Conservation (phyloP, 345 rosid genomes). For the Lumnitzera littorea region DNA sequence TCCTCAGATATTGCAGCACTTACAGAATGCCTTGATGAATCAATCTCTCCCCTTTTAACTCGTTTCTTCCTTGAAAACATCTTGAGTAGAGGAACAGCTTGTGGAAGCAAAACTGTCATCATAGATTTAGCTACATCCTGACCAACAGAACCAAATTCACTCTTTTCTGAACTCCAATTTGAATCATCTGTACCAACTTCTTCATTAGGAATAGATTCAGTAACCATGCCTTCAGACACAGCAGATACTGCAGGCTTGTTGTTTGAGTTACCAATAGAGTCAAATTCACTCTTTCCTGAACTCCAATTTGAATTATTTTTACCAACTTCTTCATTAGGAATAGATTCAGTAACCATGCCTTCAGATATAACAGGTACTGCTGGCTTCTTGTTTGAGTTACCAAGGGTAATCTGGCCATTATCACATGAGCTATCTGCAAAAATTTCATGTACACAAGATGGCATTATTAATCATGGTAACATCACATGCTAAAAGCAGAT, state of each 20-base stretch:
- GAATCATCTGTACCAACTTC: constrained; percentile 30
- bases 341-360: constrained; percentile 31
- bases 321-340: constrained; percentile 32
- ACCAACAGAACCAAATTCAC: constrained; percentile 46
- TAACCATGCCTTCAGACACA: constrained; percentile 26
- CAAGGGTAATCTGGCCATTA: constrained; percentile 19
- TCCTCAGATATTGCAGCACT: constrained; percentile 13
- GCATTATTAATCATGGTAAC: neutral
- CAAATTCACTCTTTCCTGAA: constrained; percentile 39
- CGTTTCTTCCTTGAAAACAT: constrained; percentile 37
- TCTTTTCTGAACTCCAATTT: constrained; percentile 31
- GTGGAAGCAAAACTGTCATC: constrained; percentile 88
- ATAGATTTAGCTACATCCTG: constrained; percentile 57
- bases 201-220: constrained; percentile 37
- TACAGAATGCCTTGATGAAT: constrained; percentile 16
- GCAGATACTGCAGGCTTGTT: constrained; percentile 25
- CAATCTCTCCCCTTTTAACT: constrained; percentile 24
- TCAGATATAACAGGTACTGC: constrained; percentile 22
- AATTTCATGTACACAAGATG: neutral
- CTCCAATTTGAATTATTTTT: constrained; percentile 27
- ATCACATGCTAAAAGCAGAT: neutral
- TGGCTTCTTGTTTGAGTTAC: constrained; percentile 24
- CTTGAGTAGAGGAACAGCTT: constrained; percentile 77
- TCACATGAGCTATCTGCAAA: constrained; percentile 29
- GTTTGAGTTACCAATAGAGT: constrained; percentile 33